A percentile compares a stretch with the other conserved stretches of the same genome.
phyloP scores from a whole-genome alignment of 148 eudicot species.

The Pharnaceum exiguum region DNA sequence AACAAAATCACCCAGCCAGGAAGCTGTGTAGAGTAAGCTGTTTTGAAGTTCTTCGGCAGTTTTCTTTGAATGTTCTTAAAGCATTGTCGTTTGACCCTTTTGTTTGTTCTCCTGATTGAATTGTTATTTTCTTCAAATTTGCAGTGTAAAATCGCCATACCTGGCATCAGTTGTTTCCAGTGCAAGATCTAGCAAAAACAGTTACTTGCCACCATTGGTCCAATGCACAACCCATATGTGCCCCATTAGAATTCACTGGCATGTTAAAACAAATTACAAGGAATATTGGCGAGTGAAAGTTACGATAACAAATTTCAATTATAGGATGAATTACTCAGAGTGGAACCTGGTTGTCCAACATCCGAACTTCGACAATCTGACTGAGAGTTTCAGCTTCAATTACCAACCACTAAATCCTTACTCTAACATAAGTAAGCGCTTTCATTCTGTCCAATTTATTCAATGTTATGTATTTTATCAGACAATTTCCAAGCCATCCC shows the following conservation, averaged over 20 bases:
- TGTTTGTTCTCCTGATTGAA: not conserved
- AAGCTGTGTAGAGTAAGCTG: constrained; percentile 45
- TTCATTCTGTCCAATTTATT: not conserved
- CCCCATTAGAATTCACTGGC: constrained; percentile 57
- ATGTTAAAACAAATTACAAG: constrained; percentile 38
- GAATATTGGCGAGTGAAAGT: constrained; percentile 52
- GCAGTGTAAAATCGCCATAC: constrained; percentile 26
- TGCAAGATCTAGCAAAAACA: constrained; percentile 14
- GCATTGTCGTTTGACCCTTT: not conserved
- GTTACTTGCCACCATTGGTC: constrained; percentile 33
- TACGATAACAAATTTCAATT: constrained; percentile 47
- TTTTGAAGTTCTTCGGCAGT: not conserved
- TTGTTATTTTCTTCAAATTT: not conserved
- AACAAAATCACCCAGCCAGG: constrained; percentile 33
- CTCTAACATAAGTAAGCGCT: constrained; percentile 34
- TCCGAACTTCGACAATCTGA: constrained; percentile 47
- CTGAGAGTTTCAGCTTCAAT: constrained; percentile 44
- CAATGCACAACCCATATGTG: constrained; percentile 59
- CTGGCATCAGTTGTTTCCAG: constrained; percentile 38
- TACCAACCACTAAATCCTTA: constrained; percentile 41
- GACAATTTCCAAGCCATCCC: no score
- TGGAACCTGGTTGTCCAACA: constrained; percentile 57
- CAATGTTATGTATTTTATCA: not conserved
- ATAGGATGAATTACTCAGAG: constrained; percentile 45
- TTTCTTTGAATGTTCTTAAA: not conserved